A percentile compares a stretch with the other conserved stretches of the same genome.
Evolutionary conservation across 805 yeast species (phyloP).

Genomic region (Ogataea henricii): DNA sequence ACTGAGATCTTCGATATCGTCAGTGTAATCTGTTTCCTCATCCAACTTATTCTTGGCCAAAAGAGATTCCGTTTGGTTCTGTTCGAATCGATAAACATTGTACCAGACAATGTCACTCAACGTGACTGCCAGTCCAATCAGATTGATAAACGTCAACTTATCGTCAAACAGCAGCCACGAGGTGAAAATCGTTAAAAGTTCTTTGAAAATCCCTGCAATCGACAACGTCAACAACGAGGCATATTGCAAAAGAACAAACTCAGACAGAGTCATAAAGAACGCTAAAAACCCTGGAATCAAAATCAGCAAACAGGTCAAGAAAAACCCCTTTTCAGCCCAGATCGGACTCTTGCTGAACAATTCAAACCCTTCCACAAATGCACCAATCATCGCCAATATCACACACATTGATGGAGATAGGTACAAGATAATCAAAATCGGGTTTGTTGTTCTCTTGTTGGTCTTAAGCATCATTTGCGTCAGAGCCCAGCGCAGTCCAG

Average conservation of each 20-base stretch:
- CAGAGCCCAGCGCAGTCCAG: constrained; percentile 94
- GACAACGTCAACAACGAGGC: constrained; percentile 86
- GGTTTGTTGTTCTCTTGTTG: constrained; percentile 63
- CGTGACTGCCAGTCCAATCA: constrained; percentile 73
- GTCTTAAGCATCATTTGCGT: constrained; percentile 78
- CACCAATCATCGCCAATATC: constrained; percentile 61
- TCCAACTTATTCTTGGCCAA: constrained; percentile 11
- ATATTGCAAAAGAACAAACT: constrained; percentile 76
- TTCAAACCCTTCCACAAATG: constrained; percentile 66
- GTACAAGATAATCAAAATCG: constrained; percentile 81
- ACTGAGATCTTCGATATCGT: constrained; percentile 1
- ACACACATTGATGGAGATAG: constrained; percentile 83
- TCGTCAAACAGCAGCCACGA: constrained; percentile 77
- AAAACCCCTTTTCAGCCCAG: constrained; percentile 64
- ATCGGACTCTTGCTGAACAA: constrained; percentile 54
- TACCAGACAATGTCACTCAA: constrained; percentile 81
- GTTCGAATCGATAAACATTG: constrained; percentile 61
- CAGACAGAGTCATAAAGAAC: constrained; percentile 86
- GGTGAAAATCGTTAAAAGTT: constrained; percentile 75
- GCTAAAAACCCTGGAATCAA: constrained; percentile 85
- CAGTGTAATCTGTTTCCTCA: not conserved
- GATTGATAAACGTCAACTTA: constrained; percentile 62
- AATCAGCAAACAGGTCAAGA: constrained; percentile 57
- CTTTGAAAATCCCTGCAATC: constrained; percentile 92
- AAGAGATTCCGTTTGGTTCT: constrained; percentile 19